Percentiles rank a stretch among this genome's conserved stretches.
phyloP scores from a whole-genome alignment of 2,329 filamentous ascomycete species.

The Trichoderma sp. region DNA sequence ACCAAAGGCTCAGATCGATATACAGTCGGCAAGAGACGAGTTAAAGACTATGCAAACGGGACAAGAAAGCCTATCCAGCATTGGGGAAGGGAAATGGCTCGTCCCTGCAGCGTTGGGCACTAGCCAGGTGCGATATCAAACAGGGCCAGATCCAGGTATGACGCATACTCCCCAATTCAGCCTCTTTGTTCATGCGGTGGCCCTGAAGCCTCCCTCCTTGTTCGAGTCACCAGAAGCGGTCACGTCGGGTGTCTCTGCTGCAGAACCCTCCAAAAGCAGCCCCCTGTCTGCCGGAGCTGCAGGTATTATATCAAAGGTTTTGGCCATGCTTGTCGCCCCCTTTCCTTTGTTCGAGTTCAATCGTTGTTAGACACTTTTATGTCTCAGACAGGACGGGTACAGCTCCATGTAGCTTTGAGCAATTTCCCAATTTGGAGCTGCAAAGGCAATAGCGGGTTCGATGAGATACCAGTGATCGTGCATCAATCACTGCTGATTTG shows the following conservation, averaged over 20 bases:
- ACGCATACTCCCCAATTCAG: constrained; percentile 3
- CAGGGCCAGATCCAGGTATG: constrained; percentile 10
- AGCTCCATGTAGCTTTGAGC: neutral
- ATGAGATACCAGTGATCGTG: neutral
- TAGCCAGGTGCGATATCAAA: constrained; percentile 13
- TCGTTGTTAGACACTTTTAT: neutral
- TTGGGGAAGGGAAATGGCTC: neutral
- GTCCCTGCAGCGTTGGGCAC: constrained; percentile 11
- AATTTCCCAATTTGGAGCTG: neutral
- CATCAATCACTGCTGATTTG: constrained; percentile 8
- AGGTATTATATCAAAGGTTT: neutral
- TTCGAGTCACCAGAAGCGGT: neutral
- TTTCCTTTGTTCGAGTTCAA: neutral
- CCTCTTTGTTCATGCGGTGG: neutral
- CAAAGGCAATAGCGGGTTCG: neutral
- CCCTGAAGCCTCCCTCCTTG: neutral
- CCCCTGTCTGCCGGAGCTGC: neutral
- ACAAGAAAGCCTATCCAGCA: too few relatives aligned
- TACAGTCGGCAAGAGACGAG: constrained; percentile 4
- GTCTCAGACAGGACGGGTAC: neutral
- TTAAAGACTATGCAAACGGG: too few relatives aligned
- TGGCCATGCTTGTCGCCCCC: neutral
- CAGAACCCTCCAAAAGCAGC: neutral
- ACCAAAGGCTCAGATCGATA: constrained; percentile 11
- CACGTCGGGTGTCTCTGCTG: neutral